These are phyloP conservation scores for Fraxinus quadrangulata DNA, from an alignment of 257 asterid species.

Conservation along the genomic window DNA sequence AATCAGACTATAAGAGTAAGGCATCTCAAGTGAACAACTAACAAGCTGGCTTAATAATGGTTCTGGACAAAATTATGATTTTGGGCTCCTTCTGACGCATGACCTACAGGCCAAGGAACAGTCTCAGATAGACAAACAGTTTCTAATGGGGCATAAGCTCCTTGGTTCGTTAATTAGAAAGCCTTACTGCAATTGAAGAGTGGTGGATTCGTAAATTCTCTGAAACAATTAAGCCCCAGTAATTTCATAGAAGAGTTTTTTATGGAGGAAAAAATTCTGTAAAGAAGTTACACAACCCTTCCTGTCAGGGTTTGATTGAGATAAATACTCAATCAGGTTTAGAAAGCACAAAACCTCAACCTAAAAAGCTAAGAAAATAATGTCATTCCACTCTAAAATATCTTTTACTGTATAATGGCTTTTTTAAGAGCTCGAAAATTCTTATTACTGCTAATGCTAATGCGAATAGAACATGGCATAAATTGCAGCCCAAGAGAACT, in stretches of 20 bases:
- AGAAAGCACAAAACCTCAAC: not conserved
- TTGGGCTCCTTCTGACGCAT: not conserved
- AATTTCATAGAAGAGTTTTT: not conserved
- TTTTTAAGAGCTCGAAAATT: not conserved
- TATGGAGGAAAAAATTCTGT: not conserved
- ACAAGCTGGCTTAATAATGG: constrained; percentile 10
- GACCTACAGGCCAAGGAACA: not conserved
- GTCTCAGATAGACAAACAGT: not conserved
- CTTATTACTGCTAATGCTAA: not conserved
- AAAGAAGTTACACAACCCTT: not conserved
- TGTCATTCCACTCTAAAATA: not conserved
- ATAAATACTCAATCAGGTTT: not conserved
- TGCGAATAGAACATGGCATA: not conserved
- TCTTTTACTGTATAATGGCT: not conserved
- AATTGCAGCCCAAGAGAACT: not conserved
- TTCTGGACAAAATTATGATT: not conserved
- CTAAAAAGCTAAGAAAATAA: not conserved
- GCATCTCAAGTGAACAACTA: constrained; percentile 6
- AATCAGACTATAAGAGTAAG: not conserved
- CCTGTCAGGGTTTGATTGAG: not conserved
- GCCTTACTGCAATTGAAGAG: not conserved
- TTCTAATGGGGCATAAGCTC: not conserved
- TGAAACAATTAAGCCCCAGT: not conserved
- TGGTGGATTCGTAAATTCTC: not conserved
- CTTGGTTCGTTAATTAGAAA: not conserved